Evolutionary conservation across 2,329 filamentous ascomycete genomes (phyloP).

Genomic region (Ophiostoma tasmaniense): DNA sequence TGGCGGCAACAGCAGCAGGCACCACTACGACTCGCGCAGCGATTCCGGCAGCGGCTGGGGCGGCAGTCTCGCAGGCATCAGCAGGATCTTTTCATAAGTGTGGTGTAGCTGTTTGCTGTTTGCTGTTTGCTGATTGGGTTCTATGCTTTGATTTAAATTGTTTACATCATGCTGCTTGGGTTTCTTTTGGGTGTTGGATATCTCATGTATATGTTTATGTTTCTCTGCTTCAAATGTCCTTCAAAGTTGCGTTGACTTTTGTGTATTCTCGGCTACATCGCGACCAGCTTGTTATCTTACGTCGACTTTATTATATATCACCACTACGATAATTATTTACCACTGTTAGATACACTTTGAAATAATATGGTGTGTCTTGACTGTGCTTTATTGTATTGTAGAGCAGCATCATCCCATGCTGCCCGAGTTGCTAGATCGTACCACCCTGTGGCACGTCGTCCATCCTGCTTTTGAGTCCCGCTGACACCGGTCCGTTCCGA

Average conservation of each 20-base stretch:
- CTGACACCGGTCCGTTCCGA: slow-evolving; percentile 14
- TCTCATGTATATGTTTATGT: neutral
- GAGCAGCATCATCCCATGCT: neutral
- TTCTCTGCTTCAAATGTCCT: neutral
- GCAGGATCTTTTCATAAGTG: slow-evolving; percentile 15
- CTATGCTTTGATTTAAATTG: neutral
- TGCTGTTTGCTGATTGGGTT: neutral
- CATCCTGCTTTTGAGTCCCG: neutral
- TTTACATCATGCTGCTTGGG: neutral
- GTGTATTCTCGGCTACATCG: neutral
- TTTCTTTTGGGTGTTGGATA: neutral
- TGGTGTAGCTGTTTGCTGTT: neutral
- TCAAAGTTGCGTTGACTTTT: neutral
- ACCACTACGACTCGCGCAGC: slow-evolving; percentile 14
- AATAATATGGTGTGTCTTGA: neutral
- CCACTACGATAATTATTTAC: neutral
- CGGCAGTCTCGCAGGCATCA: slow-evolving; percentile 16
- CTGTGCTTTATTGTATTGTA: neutral
- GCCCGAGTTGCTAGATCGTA: neutral
- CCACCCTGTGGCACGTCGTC: neutral
- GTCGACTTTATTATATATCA: neutral
- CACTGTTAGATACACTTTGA: neutral
- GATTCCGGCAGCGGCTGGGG: slow-evolving; percentile 26
- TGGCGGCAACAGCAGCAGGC: slow-evolving; percentile 21
- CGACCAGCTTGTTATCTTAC: neutral